Evolutionary conservation across 73 alveolate genomes (phyloP).

Genomic region (Effrenium voratum): DNA sequence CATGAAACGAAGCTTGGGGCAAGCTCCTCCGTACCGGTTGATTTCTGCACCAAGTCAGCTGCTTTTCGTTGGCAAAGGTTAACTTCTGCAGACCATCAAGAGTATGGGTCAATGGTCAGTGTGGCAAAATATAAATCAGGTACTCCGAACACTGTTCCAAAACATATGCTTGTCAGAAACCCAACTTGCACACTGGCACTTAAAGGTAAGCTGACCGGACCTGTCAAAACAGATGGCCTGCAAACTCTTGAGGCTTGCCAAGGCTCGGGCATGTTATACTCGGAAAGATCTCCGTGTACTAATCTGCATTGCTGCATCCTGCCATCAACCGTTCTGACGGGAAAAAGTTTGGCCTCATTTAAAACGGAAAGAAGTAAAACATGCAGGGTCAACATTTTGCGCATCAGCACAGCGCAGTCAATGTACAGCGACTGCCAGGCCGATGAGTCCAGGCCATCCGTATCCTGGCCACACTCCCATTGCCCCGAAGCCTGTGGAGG

Average conservation of each 20-base stretch:
- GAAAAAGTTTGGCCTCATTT: neutral
- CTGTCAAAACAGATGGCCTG: neutral
- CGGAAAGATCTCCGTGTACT: conserved; percentile 99
- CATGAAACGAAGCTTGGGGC: no score
- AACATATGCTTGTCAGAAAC: no score
- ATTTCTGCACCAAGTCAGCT: no score
- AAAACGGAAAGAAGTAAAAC: neutral
- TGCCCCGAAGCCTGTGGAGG: neutral
- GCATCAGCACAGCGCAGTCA: conserved; percentile 81
- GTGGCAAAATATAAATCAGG: no score
- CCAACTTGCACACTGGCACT: no score
- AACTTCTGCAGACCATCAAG: no score
- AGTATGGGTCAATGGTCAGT: no score
- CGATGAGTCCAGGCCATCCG: conserved; percentile 94
- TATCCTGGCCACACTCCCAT: no score
- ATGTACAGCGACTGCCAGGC: conserved; percentile 93
- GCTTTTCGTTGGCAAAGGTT: no score
- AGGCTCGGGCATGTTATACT: conserved; percentile 97
- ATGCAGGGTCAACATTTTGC: conserved; percentile 31
- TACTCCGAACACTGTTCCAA: no score
- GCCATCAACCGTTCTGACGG: neutral
- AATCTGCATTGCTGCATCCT: conserved; percentile 98
- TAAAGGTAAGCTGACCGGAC: no score
- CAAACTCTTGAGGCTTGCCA: neutral
- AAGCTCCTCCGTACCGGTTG: no score